These are phyloP conservation scores for Physaria fendleri DNA, from an alignment of 345 rosid species.

Conservation along the genomic window DNA sequence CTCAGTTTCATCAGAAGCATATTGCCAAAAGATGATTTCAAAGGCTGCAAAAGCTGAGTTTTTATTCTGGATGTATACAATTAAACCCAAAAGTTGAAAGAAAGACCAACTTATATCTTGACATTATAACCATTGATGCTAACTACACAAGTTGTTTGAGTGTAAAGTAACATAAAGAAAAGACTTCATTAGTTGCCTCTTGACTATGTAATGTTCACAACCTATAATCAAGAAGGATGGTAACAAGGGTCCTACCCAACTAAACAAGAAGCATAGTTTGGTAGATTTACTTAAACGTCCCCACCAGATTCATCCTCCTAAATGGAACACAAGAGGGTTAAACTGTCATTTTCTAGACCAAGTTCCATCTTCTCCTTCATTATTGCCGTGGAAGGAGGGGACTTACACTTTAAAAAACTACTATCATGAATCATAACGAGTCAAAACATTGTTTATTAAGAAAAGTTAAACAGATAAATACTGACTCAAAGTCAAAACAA, in stretches of 20 bases:
- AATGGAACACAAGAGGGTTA: slow-evolving; percentile 25
- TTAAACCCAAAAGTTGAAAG: background rate
- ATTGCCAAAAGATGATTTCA: background rate
- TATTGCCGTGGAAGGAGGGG: slow-evolving; percentile 53
- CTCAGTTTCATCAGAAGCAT: slow-evolving; percentile 5
- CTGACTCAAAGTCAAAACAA: slow-evolving; percentile 19
- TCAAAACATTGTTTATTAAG: background rate
- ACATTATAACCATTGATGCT: slow-evolving; percentile 7
- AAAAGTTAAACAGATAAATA: slow-evolving; percentile 4
- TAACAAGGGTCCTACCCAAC: slow-evolving; percentile 31
- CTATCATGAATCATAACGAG: slow-evolving; percentile 18
- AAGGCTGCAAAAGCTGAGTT: background rate
- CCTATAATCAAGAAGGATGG: slow-evolving; percentile 25
- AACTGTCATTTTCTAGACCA: slow-evolving; percentile 28
- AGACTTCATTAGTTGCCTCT: slow-evolving; percentile 10
- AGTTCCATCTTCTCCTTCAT: slow-evolving; percentile 35
- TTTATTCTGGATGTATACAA: background rate
- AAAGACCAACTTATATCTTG: slow-evolving; percentile 9
- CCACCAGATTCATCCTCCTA: slow-evolving; percentile 6
- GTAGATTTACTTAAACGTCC: slow-evolving; percentile 32
- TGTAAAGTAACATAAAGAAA: slow-evolving; percentile 14
- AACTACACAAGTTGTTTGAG: slow-evolving; percentile 21
- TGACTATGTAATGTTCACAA: slow-evolving; percentile 28
- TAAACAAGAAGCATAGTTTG: slow-evolving; percentile 10
- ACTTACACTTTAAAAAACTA: slow-evolving; percentile 20